A percentile compares a stretch with the other conserved stretches of the same genome.
Conservation (phyloP, 805 yeast species). For the Naumovozyma castellii region DNA sequence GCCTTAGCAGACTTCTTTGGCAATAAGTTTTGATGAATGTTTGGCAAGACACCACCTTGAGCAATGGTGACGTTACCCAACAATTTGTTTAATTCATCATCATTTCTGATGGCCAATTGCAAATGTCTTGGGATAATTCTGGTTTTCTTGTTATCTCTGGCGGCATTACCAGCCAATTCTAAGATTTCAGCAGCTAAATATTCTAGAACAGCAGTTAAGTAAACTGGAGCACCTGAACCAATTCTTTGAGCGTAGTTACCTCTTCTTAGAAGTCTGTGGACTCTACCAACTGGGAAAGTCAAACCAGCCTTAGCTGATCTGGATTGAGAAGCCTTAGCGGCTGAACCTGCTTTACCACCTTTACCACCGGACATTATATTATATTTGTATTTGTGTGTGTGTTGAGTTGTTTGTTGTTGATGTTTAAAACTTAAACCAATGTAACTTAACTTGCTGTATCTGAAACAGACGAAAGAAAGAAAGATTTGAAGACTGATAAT, state of each 20-base stretch:
- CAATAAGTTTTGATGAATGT: slow-evolving; percentile 87
- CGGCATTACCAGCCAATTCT: slow-evolving; percentile 98
- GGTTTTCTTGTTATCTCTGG: slow-evolving; percentile 97
- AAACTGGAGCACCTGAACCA: slow-evolving; percentile 99
- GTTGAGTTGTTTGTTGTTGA: slow-evolving; percentile 2
- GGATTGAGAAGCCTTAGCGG: slow-evolving; percentile 93
- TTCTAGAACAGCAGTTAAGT: slow-evolving; percentile 93
- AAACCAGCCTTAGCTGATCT: slow-evolving; percentile 98
- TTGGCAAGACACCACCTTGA: slow-evolving; percentile 98
- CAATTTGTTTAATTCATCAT: slow-evolving; percentile 94
- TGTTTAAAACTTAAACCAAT: background rate
- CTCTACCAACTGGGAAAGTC: slow-evolving; percentile 99
- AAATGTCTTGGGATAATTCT: slow-evolving; percentile 98
- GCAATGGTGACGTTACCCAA: slow-evolving; percentile 92
- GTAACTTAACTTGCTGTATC: too few relatives aligned
- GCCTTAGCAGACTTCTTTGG: slow-evolving; percentile 64
- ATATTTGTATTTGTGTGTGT: slow-evolving; percentile 6
- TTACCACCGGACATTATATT: slow-evolving; percentile 56
- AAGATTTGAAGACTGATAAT: too few relatives aligned
- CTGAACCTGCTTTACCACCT: slow-evolving; percentile 88
- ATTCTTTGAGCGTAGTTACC: slow-evolving; percentile 98
- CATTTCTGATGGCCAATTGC: slow-evolving; percentile 97
- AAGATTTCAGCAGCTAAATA: slow-evolving; percentile 96
- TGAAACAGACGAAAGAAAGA: background rate
- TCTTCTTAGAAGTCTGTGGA: slow-evolving; percentile 91